Evolutionary conservation across 176 grass and related monocot genomes (phyloP), one percentile per base, ranked within the genome.

Genomic region (Eragrostis curvula): DNA sequence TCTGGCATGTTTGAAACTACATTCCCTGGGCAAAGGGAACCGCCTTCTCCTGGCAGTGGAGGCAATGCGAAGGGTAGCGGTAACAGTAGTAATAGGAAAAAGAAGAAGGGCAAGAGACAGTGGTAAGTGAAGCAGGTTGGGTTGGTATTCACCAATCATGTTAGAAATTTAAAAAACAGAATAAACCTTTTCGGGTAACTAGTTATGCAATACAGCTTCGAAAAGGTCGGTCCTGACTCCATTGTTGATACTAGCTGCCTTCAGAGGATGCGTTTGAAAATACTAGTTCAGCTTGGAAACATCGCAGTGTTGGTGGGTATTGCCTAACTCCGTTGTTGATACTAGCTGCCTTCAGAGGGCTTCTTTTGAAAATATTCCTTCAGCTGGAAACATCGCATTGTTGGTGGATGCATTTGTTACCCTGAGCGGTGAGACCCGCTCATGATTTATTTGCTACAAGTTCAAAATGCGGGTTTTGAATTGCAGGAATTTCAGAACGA

Each of bases 51-150:
- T 13, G 85, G 86, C 44, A 89, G 73, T 6, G 85, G 86, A 60
- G 81, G 66, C 79, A 74, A 74, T 49, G 83, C 69, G 2, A 91
- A 91, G 86, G 60, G 76, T 66, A 66, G 57, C 45, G n/a, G 78
- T 7, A 88, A 84, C 48, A 86, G 57, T 15, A 51, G 70, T 36
- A 70, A 74, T 30, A 87, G 66, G 89, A 97, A 93, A 82, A 97
- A 91, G 73, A 97, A 30, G 49, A 97, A 93, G 50, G 91, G 94
- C 73, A 93, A 93, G 91, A 97, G 89, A 59, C 94, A 89, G 76
- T 92, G 93, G 93, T 96, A 90, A 78, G 43, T 45, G 50, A 65
- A 82, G 71, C 77, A 71, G 53, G 24, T 69, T 30, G 45, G 16
- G 27, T 67, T 41, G 24, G 16, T 3, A 6, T 29, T 68, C 49